A percentile compares a stretch with the other conserved stretches of the same genome.
These are phyloP conservation scores for Suillus subaureus DNA, from an alignment of 768 basidiomycete genomes.

Conservation along the genomic window DNA sequence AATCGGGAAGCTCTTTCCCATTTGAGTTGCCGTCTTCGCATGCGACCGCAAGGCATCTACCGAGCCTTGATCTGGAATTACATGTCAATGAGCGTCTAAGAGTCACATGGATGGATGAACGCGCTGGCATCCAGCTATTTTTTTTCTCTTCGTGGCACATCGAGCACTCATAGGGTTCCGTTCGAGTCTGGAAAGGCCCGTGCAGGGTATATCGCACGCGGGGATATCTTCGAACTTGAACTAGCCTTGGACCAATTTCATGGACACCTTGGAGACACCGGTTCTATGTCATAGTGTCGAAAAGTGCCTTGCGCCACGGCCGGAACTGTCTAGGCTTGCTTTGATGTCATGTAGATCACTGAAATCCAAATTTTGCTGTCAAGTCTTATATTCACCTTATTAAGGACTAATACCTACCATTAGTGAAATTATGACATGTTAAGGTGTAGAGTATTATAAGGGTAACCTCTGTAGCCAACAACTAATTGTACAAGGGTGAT, in stretches of 20 bases:
- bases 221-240: background rate
- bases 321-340: background rate
- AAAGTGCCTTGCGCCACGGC: background rate
- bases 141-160: slow-evolving; percentile 24
- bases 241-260: background rate
- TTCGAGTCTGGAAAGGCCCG: slow-evolving; percentile 27
- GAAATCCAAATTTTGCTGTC: no score
- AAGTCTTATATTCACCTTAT: no score
- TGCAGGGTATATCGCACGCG: slow-evolving; percentile 26
- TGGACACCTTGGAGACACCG: background rate
- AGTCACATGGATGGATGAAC: no score
- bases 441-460: no score
- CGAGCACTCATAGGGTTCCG: slow-evolving; percentile 16
- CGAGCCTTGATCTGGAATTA: background rate
- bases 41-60: background rate
- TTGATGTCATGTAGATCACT: background rate
- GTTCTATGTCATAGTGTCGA: background rate
- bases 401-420: no score
- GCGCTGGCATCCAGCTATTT: slow-evolving; percentile 24
- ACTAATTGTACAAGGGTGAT: no score
- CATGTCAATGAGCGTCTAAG: background rate
- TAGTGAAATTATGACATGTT: no score
- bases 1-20: background rate
- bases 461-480: no score
- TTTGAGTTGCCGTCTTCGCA: background rate